phyloP scores from a whole-genome alignment of 331 rosid genomes.

The Cydonia oblonga region DNA sequence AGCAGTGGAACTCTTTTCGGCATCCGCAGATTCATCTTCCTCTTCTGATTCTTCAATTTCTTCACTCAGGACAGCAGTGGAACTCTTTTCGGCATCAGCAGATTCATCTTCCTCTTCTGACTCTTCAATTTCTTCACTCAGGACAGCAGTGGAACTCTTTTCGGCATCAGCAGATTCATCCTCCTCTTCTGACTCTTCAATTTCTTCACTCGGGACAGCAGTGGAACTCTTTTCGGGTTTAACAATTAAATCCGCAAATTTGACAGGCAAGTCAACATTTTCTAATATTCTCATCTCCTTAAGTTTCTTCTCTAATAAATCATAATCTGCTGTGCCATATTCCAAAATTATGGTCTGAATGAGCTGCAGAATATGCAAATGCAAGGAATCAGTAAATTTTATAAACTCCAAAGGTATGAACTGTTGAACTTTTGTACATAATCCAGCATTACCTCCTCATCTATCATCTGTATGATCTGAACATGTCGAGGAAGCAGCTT shows the following conservation, averaged over 20 bases:
- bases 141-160: constrained; percentile 17
- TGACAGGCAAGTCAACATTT: constrained; percentile 73
- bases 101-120: constrained; percentile 19
- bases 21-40: neutral
- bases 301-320: constrained; percentile 56
- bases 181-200: constrained; percentile 28
- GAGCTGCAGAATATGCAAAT: constrained; percentile 49
- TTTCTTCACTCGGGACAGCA: constrained; percentile 21
- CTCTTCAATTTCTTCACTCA: constrained; percentile 26
- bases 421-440: neutral
- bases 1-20: too few species aligned
- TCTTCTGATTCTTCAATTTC: too few species aligned
- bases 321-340: constrained; percentile 51
- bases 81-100: too few species aligned
- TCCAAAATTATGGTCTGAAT: constrained; percentile 53
- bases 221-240: constrained; percentile 30
- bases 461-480: constrained; percentile 78
- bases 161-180: constrained; percentile 16
- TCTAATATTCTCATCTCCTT: constrained; percentile 89
- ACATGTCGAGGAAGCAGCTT: constrained; percentile 90
- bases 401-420: neutral
- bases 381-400: constrained; percentile 2
- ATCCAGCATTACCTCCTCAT: constrained; percentile 69
- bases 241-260: constrained; percentile 45
- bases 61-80: too few species aligned